Evolutionary conservation across 345 rosid genomes (phyloP).

Genomic region (Excoecaria cochinchinensis): DNA sequence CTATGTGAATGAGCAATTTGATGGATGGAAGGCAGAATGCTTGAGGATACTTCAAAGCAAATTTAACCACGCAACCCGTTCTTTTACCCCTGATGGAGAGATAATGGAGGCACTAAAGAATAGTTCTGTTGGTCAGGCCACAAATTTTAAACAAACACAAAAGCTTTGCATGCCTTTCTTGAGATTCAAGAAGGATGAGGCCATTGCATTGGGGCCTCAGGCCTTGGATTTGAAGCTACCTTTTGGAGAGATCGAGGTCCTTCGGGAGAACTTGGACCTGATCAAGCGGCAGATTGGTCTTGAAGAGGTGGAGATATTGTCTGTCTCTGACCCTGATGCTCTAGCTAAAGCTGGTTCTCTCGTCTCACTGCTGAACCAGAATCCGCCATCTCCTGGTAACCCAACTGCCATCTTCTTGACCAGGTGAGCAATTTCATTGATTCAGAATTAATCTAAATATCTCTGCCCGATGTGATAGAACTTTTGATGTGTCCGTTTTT

Average conservation of each 20-base stretch:
- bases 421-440: conserved; percentile 27
- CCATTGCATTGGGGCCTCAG: conserved; percentile 57
- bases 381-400: conserved; percentile 79
- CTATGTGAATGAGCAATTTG: conserved; percentile 75
- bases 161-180: conserved; percentile 88
- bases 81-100: conserved; percentile 66
- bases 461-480: too few relatives aligned
- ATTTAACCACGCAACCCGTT: conserved; percentile 36
- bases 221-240: conserved; percentile 79
- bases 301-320: conserved; percentile 58
- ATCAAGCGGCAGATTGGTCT: conserved; percentile 77
- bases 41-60: conserved; percentile 64
- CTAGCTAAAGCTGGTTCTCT: conserved; percentile 52
- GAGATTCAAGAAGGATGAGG: conserved; percentile 83
- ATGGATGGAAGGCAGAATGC: conserved; percentile 90
- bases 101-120: conserved; percentile 56
- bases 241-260: conserved; percentile 86
- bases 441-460: neutral
- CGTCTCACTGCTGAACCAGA: conserved; percentile 51
- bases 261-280: conserved; percentile 65
- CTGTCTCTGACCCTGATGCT: conserved; percentile 46
- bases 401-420: conserved; percentile 75
- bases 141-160: conserved; percentile 61
- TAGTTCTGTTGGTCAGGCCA: conserved; percentile 51
- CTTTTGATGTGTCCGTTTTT: neutral